phyloP scores from a whole-genome alignment of 768 basidiomycete genomes.

The Hortiboletus campestris region DNA sequence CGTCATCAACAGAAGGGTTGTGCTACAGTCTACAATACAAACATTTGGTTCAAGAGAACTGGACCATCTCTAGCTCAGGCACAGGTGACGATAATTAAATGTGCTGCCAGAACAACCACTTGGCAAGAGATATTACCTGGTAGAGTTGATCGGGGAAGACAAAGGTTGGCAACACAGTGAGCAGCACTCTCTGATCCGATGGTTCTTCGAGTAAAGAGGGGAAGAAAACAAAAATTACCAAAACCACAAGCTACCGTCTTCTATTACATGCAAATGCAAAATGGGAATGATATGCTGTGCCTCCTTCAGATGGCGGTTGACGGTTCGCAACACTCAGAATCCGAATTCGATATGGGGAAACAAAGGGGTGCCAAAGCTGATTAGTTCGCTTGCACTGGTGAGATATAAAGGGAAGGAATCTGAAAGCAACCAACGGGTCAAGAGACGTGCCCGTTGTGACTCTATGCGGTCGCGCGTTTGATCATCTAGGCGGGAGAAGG shows the following conservation, averaged over 20 bases:
- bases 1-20: no score
- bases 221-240: conserved; percentile 24
- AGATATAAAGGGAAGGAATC: conserved; percentile 34
- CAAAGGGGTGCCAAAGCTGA: conserved; percentile 17
- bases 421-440: conserved; percentile 27
- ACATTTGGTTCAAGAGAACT: no score
- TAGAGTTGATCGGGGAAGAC: conserved; percentile 3
- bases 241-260: conserved; percentile 36
- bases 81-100: background rate
- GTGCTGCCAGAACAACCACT: conserved; percentile 2
- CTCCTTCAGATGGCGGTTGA: conserved; percentile 70
- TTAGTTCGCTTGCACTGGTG: conserved; percentile 52
- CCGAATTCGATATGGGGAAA: conserved; percentile 14
- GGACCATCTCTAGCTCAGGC: no score
- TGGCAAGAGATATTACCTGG: conserved; percentile 14
- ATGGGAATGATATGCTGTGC: conserved; percentile 48
- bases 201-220: conserved; percentile 4
- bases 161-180: conserved; percentile 3
- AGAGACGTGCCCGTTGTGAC: conserved; percentile 8
- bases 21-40: no score
- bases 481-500: conserved; percentile 54
- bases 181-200: conserved; percentile 9
- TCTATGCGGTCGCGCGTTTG: conserved; percentile 75
- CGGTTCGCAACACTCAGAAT: conserved; percentile 20
- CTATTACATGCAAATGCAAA: conserved; percentile 60